Base-by-base conservation (phyloP, 2,329 filamentous ascomycete species). In the Neonectria coccinea region DNA sequence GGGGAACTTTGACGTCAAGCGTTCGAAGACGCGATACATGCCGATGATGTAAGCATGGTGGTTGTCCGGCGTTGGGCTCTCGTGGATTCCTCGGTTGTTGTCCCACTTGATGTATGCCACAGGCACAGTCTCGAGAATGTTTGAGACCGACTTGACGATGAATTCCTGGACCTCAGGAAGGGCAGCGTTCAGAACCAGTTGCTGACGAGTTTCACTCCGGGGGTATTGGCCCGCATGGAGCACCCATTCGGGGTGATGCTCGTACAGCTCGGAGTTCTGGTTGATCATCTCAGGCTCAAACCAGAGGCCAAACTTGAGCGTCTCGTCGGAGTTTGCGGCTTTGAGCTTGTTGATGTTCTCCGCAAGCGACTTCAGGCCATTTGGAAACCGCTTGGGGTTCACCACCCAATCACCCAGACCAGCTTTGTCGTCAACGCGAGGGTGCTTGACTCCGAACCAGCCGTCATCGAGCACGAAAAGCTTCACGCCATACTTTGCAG, bases 271-370 rank as follows among this genome's bases (percentile, higher is more conserved):
- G 0, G 88, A 90, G 57, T 88, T 85, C 1, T 86, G 85, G 61
- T 88, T 89, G 54, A 90, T 84, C 89, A 91, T 91, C 69, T 91
- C 89, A 0, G 88, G 88, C 72, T 91, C 89, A 2, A 91, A 82
- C 89, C 89, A 91, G 4, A 91, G 81, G 16, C 89, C 89, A 67
- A 91, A 91, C 12, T 83, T 80, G 51, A 91, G 74, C 2, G 84
- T 80, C 0, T 79, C 77, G 0, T 57, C 80, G 0, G 84, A 80
- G 31, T 85, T 83, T 2, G 80, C 75, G 0, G 83, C 81, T 3
- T 81, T 79, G 6, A 88, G 80, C 8, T 80, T 77, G 5, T 82
- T 87, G 36, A 90, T 80, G 5, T 82, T 79, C 0, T 82, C 75
- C 1, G 89, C 83, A 2, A 89, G 82, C 0, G 84, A 78, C 0